phyloP scores from a whole-genome alignment of 805 yeast genomes.

The Blastobotrys parvus region DNA sequence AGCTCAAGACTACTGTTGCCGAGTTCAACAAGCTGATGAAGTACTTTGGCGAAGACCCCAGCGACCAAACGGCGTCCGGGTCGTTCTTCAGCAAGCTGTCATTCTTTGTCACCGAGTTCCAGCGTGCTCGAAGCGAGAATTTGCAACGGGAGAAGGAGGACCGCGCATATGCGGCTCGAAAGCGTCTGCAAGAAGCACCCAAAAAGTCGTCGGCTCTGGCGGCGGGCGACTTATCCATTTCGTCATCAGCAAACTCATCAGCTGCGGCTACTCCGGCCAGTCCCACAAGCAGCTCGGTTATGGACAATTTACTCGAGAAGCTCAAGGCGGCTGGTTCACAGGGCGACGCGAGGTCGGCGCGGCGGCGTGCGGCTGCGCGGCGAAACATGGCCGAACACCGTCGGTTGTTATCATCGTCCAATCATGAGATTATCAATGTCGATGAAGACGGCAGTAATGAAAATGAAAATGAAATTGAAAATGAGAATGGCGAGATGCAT shows the following conservation, averaged over 20 bases:
- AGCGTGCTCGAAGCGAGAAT: constrained; percentile 73
- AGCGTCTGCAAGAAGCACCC: constrained; percentile 48
- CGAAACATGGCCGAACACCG: constrained; percentile 43
- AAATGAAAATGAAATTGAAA: neutral
- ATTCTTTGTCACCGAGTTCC: constrained; percentile 70
- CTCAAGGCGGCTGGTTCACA: constrained; percentile 79
- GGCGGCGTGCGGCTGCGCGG: constrained; percentile 71
- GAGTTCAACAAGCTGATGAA: constrained; percentile 68
- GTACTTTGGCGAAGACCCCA: constrained; percentile 83
- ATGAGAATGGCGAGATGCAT: neutral
- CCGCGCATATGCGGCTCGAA: constrained; percentile 65
- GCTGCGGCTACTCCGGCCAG: constrained; percentile 7
- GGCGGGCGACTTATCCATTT: constrained; percentile 15
- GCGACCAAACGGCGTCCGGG: constrained; percentile 56
- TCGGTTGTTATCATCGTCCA: constrained; percentile 14
- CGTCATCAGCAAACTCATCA: too few relatives aligned
- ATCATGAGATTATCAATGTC: neutral
- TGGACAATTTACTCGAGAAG: constrained; percentile 82
- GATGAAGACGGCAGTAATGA: neutral
- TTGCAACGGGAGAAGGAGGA: constrained; percentile 74
- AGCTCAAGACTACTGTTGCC: constrained; percentile 49
- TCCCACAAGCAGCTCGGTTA: constrained; percentile 39
- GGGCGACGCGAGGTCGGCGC: constrained; percentile 69
- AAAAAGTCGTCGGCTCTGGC: constrained; percentile 24
- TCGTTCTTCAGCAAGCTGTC: constrained; percentile 72